phyloP scores from a whole-genome alignment of 2,329 filamentous ascomycete species.

The Penicillium glabrum region DNA sequence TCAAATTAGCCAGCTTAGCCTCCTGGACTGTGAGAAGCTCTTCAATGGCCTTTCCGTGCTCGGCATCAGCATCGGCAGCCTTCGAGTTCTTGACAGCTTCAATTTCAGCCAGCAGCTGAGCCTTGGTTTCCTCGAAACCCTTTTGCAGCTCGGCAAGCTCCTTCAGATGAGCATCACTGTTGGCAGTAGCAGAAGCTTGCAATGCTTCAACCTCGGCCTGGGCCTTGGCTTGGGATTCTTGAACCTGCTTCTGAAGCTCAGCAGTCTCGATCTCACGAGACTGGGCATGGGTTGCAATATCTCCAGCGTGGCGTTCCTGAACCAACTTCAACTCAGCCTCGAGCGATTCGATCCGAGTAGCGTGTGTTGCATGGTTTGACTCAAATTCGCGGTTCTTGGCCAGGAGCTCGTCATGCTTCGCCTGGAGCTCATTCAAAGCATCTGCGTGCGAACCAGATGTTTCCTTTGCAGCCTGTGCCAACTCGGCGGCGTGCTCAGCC shows the following conservation, averaged over 20 bases:
- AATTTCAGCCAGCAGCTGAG: conserved; percentile 38
- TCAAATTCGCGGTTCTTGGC: conserved; percentile 30
- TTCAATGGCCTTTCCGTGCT: conserved; percentile 42
- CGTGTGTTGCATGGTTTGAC: conserved; percentile 27
- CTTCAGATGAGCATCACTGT: conserved; percentile 25
- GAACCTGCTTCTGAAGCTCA: conserved; percentile 36
- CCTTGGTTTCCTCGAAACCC: conserved; percentile 33
- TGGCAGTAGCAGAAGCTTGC: conserved; percentile 8
- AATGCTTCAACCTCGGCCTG: conserved; percentile 19
- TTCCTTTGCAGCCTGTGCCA: conserved; percentile 33
- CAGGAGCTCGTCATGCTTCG: conserved; percentile 34
- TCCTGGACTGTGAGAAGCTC: conserved; percentile 42
- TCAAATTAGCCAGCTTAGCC: conserved; percentile 37
- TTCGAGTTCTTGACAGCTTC: conserved; percentile 36
- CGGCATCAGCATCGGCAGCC: conserved; percentile 35
- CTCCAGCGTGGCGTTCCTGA: conserved; percentile 27
- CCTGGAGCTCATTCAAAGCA: conserved; percentile 33
- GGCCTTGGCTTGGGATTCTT: conserved; percentile 24
- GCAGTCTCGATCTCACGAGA: conserved; percentile 29
- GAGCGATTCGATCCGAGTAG: background rate
- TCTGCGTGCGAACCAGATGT: conserved; percentile 31
- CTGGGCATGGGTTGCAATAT: conserved; percentile 31
- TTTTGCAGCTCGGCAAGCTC: conserved; percentile 36
- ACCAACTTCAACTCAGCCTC: conserved; percentile 25
- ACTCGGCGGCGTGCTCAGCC: conserved; percentile 34